phyloP scores from a whole-genome alignment of 306 rosid genomes.

The Begonia loranthoides region DNA sequence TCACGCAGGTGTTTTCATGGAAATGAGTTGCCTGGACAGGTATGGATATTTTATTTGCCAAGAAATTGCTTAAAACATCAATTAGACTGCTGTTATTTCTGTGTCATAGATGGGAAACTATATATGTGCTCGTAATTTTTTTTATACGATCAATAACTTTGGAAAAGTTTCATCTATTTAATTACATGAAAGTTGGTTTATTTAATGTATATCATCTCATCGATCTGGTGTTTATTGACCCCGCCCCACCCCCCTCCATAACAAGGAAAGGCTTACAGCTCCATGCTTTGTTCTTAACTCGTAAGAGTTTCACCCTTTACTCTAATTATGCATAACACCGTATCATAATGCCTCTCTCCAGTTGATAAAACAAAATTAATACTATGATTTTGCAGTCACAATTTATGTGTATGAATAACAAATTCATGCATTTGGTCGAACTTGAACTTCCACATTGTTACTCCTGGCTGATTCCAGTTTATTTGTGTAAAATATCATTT shows the following conservation, averaged over 20 bases:
- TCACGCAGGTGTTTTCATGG: conserved; percentile 55
- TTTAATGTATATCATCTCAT: neutral
- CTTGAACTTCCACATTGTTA: neutral
- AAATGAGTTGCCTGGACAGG: conserved; percentile 69
- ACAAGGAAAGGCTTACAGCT: no score
- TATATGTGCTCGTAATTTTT: neutral
- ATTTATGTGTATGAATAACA: neutral
- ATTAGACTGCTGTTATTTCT: no score
- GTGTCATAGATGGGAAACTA: neutral
- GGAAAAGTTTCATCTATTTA: neutral
- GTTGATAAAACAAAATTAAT: neutral
- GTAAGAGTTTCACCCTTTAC: no score
- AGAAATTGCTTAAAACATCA: no score
- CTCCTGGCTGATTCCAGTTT: no score
- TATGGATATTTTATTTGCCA: conserved; percentile 19
- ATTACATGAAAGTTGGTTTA: neutral
- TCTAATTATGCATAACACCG: neutral
- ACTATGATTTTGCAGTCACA: neutral
- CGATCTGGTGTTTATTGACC: neutral
- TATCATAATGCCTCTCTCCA: neutral
- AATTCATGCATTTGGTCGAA: neutral
- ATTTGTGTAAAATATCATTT: neutral
- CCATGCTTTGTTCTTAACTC: no score
- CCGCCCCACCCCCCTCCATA: no score
- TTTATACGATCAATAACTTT: neutral